phyloP scores from a whole-genome alignment of 1,284 basidiomycete species.

The Polyporus tsugae region DNA sequence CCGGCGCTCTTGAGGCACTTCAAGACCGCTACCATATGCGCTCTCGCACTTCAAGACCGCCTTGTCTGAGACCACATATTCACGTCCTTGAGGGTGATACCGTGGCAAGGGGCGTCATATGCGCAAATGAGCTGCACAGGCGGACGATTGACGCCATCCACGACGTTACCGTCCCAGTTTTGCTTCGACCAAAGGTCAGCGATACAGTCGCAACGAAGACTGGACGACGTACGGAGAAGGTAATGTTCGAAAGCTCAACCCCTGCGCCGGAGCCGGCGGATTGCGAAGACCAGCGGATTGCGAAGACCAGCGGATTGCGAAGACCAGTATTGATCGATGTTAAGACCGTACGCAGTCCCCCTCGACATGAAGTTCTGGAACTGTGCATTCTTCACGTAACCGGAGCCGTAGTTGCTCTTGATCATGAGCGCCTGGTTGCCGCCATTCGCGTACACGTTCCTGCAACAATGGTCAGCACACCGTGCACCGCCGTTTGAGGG shows the following conservation, averaged over 20 bases:
- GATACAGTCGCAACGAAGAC: background rate
- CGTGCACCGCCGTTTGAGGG: background rate
- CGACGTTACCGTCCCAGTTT: slow-evolving; percentile 46
- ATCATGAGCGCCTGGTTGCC: slow-evolving; percentile 49
- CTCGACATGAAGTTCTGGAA: slow-evolving; percentile 45
- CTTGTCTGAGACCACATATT: slow-evolving; percentile 43
- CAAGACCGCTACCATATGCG: slow-evolving; percentile 45
- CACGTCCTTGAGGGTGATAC: slow-evolving; percentile 43
- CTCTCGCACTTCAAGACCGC: slow-evolving; percentile 43
- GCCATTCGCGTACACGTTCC: slow-evolving; percentile 45
- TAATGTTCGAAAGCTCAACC: slow-evolving; percentile 42
- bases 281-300: slow-evolving; percentile 39
- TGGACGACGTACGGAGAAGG: slow-evolving; percentile 36
- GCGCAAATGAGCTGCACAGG: slow-evolving; percentile 45
- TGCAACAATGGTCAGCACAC: background rate
- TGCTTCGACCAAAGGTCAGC: slow-evolving; percentile 14
- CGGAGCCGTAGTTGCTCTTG: slow-evolving; percentile 46
- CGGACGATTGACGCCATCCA: slow-evolving; percentile 41
- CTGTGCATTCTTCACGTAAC: slow-evolving; percentile 44
- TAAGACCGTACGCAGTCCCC: slow-evolving; percentile 44
- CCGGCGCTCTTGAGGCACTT: slow-evolving; percentile 41
- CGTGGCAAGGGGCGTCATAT: slow-evolving; percentile 44
- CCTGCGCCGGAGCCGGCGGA: slow-evolving; percentile 38
- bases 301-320: slow-evolving; percentile 35
- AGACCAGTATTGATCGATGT: slow-evolving; percentile 46